Conservation (phyloP, 768 basidiomycete genomes). For the Auricularia sp. region DNA sequence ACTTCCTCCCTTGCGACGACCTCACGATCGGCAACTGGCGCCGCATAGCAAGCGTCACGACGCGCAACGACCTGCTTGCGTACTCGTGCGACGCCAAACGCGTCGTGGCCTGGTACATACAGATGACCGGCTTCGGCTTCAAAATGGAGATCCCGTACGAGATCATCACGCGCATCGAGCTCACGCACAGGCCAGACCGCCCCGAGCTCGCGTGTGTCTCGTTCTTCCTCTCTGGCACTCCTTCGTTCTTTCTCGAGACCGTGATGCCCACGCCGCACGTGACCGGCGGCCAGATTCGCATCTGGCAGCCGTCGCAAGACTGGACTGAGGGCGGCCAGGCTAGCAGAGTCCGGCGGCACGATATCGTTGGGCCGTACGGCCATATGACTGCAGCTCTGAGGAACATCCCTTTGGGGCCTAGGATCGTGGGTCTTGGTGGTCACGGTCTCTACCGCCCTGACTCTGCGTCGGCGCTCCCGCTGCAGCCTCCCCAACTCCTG, state of each 20-base stretch:
- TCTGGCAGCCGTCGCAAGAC: constrained; percentile 60
- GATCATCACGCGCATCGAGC: constrained; percentile 47
- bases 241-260: constrained; percentile 58
- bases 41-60: constrained; percentile 48
- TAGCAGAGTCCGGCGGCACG: constrained; percentile 50
- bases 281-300: constrained; percentile 17
- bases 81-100: constrained; percentile 62
- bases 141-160: constrained; percentile 79
- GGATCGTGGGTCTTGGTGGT: constrained; percentile 1
- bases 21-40: constrained; percentile 72
- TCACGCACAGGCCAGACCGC: constrained; percentile 34
- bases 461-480: constrained; percentile 21
- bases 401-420: constrained; percentile 28
- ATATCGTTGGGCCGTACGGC: constrained; percentile 51
- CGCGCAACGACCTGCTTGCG: constrained; percentile 59
- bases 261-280: constrained; percentile 18
- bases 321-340: constrained; percentile 74
- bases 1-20: constrained; percentile 66
- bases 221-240: constrained; percentile 57
- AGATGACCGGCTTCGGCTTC: constrained; percentile 61
- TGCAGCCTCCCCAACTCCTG: constrained; percentile 32
- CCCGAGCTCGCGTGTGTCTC: constrained; percentile 46
- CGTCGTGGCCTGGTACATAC: constrained; percentile 71
- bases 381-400: constrained; percentile 50
- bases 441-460: constrained; percentile 1